These are phyloP conservation scores for Leccinum boreale DNA, from an alignment of 768 basidiomycete genomes.

Conservation along the genomic window DNA sequence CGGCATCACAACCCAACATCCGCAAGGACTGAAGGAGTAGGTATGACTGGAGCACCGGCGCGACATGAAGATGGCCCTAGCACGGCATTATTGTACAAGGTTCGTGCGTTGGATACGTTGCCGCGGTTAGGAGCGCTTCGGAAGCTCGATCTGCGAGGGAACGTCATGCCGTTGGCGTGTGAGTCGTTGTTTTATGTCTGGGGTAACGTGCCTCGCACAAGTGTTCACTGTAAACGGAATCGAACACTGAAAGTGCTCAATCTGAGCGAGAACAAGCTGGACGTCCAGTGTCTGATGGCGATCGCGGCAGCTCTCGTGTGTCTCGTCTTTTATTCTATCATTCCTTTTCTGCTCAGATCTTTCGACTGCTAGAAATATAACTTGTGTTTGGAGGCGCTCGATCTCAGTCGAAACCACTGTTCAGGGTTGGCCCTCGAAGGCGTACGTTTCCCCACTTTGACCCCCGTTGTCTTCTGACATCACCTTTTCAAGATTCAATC, in stretches of 20 bases:
- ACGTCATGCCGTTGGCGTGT: conserved; percentile 29
- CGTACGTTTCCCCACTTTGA: conserved; percentile 42
- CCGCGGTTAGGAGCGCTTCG: conserved; percentile 82
- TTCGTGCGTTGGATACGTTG: conserved; percentile 83
- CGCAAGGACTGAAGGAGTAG: conserved; percentile 6
- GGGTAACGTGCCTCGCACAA: conserved; percentile 89
- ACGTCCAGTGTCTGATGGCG: conserved; percentile 69
- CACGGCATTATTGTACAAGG: conserved; percentile 74
- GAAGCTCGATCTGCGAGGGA: conserved; percentile 78
- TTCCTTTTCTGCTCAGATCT: not conserved
- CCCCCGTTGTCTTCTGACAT: not conserved
- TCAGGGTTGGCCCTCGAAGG: conserved; percentile 90
- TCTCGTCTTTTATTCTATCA: not conserved
- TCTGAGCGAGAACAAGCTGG: conserved; percentile 91
- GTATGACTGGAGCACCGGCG: conserved; percentile 21
- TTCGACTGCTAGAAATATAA: conserved; percentile 78
- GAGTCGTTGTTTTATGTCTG: conserved; percentile 39
- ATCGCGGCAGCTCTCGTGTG: conserved; percentile 92
- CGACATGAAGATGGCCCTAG: conserved; percentile 37
- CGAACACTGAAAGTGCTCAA: conserved; percentile 93
- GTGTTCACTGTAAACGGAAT: conserved; percentile 95
- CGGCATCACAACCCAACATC: conserved; percentile 47
- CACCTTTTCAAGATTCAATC: conserved; percentile 61
- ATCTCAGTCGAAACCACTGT: conserved; percentile 91
- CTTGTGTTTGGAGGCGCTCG: conserved; percentile 86